phyloP scores from a whole-genome alignment of 2,329 filamentous ascomycete species.

The Claviceps maximensis region DNA sequence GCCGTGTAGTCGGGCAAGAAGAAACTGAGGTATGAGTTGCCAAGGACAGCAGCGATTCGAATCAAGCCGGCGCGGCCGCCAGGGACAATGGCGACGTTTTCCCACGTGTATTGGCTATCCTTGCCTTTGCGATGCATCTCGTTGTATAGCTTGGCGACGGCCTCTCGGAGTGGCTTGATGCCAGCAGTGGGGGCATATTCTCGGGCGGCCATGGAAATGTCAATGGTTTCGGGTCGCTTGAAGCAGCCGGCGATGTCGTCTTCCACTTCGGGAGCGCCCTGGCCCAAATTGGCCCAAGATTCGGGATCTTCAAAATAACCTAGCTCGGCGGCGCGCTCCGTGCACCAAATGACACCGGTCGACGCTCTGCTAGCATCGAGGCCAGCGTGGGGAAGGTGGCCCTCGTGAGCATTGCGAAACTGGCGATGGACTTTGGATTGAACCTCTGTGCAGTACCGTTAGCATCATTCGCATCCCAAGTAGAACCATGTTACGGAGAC shows the following conservation, averaged over 20 bases:
- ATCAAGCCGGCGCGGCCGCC: slow-evolving; percentile 88
- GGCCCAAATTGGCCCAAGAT: slow-evolving; percentile 83
- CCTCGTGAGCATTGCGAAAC: slow-evolving; percentile 81
- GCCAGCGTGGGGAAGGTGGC: slow-evolving; percentile 80
- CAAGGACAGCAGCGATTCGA: slow-evolving; percentile 84
- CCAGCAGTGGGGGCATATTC: slow-evolving; percentile 92
- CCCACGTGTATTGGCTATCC: slow-evolving; percentile 83
- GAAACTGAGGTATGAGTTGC: slow-evolving; percentile 85
- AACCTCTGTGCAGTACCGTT: slow-evolving; percentile 43
- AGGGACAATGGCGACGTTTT: slow-evolving; percentile 94
- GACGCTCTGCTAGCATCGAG: slow-evolving; percentile 79
- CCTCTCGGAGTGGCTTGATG: slow-evolving; percentile 79
- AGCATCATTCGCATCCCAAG: slow-evolving; percentile 6
- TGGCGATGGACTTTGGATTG: slow-evolving; percentile 76
- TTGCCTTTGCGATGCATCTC: slow-evolving; percentile 81
- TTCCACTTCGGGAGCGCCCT: slow-evolving; percentile 88
- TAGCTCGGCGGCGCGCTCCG: slow-evolving; percentile 75
- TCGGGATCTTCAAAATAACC: slow-evolving; percentile 75
- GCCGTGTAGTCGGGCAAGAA: slow-evolving; percentile 94
- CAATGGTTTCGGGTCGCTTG: slow-evolving; percentile 62
- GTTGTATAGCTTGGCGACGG: slow-evolving; percentile 87
- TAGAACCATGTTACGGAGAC: too few species aligned
- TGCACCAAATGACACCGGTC: slow-evolving; percentile 90
- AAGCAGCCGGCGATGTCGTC: slow-evolving; percentile 88
- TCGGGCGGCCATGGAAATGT: slow-evolving; percentile 63